phyloP scores from a whole-genome alignment of 257 asterid species.

The Pogostemon cablin region DNA sequence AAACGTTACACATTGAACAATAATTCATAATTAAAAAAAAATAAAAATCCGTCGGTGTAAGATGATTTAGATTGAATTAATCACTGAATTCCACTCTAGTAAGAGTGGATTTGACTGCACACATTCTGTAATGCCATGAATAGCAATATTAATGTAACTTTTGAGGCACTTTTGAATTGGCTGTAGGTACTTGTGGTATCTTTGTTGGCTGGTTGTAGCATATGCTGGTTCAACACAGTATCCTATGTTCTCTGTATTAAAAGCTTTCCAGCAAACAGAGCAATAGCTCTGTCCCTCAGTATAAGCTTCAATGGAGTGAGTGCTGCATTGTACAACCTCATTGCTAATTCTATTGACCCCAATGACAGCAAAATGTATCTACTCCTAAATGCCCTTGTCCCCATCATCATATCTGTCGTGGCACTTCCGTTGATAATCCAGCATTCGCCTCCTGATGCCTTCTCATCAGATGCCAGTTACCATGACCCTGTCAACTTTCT shows the following conservation, averaged over 20 bases:
- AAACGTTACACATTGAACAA: too few species aligned
- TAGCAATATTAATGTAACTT: not conserved
- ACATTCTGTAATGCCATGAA: not conserved
- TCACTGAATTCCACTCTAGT: too few species aligned
- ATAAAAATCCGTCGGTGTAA: too few species aligned
- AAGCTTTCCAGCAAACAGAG: constrained; percentile 48
- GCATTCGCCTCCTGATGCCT: constrained; percentile 36
- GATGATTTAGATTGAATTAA: too few species aligned
- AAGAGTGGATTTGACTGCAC: not conserved
- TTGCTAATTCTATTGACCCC: constrained; percentile 53
- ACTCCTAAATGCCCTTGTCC: constrained; percentile 60
- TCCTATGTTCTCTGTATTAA: constrained; percentile 65
- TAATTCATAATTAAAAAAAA: too few species aligned
- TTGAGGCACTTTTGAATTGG: not conserved
- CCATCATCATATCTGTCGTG: constrained; percentile 42
- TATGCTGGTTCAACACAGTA: constrained; percentile 75
- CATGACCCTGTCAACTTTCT: constrained; percentile 42
- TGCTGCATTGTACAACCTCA: constrained; percentile 65
- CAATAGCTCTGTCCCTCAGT: constrained; percentile 59
- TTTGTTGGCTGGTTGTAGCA: constrained; percentile 64
- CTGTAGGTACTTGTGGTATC: constrained; percentile 56
- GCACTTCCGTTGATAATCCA: constrained; percentile 40
- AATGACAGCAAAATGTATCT: constrained; percentile 44
- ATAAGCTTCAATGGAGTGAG: constrained; percentile 63
- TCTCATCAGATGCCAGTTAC: constrained; percentile 24